Conservation (phyloP, 306 rosid genomes). For the Begonia masoniana region DNA sequence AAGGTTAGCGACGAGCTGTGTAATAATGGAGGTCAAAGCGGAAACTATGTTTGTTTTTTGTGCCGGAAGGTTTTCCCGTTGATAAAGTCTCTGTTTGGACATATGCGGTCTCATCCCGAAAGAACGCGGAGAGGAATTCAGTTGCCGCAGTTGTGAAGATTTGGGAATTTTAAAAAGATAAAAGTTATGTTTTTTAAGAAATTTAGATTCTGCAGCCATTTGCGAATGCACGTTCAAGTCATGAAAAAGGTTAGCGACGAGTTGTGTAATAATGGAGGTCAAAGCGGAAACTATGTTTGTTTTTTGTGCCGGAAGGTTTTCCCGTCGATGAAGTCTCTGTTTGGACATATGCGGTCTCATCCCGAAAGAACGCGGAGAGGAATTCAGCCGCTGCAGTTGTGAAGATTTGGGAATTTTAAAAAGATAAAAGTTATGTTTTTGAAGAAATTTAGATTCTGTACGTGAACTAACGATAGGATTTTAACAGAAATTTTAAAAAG, state of each 20-base stretch:
- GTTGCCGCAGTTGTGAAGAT: conserved; percentile 7
- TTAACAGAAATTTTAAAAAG: too few species aligned
- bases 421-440: too few species aligned
- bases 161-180: too few species aligned
- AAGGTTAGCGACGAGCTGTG: too few species aligned
- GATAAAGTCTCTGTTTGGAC: conserved; percentile 19
- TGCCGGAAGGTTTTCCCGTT: conserved; percentile 14
- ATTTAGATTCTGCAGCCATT: too few species aligned
- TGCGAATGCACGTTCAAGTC: conserved; percentile 22
- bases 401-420: too few species aligned
- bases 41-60: conserved; percentile 1
- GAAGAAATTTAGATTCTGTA: too few species aligned
- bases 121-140: conserved; percentile 20
- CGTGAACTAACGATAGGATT: too few species aligned
- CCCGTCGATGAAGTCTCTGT: conserved; percentile 14
- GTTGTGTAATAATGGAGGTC: background rate
- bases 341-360: conserved; percentile 31
- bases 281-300: conserved; percentile 1
- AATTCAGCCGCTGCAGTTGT: conserved; percentile 10
- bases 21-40: background rate
- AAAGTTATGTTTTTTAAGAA: too few species aligned
- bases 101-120: conserved; percentile 27
- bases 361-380: conserved; percentile 21
- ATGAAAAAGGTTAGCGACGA: background rate
- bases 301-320: conserved; percentile 8